Percentiles rank a stretch among this genome's conserved stretches.
Conservation (phyloP, 1,284 basidiomycete genomes). For the Cerioporus squamosus region DNA sequence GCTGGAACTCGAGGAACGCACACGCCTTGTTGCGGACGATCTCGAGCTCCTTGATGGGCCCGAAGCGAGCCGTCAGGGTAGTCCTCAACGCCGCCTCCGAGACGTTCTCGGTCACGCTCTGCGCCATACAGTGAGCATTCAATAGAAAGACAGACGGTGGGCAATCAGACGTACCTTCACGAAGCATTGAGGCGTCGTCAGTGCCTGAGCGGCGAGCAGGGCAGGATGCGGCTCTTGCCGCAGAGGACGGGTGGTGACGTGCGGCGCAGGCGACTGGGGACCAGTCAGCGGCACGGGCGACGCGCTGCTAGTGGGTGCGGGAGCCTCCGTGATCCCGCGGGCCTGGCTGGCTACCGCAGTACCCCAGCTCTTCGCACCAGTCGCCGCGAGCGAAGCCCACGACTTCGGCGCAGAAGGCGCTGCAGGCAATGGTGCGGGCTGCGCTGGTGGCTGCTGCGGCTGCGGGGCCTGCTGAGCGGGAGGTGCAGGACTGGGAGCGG, state of each 20-base stretch:
- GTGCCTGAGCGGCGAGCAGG: conserved; percentile 58
- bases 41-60: conserved; percentile 87
- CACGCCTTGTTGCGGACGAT: conserved; percentile 89
- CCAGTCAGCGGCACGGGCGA: conserved; percentile 50
- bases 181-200: conserved; percentile 81
- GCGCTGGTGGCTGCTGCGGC: conserved; percentile 30
- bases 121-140: conserved; percentile 9
- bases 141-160: neutral
- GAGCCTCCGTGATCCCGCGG: conserved; percentile 70
- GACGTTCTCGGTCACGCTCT: conserved; percentile 81
- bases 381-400: conserved; percentile 91
- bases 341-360: conserved; percentile 74
- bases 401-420: conserved; percentile 65
- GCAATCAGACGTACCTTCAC: conserved; percentile 69
- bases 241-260: conserved; percentile 38
- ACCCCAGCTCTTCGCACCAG: conserved; percentile 82
- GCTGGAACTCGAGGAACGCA: conserved; percentile 91
- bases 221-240: conserved; percentile 47
- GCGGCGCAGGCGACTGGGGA: conserved; percentile 54
- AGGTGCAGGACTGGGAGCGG: conserved; percentile 38
- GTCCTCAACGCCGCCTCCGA: conserved; percentile 61
- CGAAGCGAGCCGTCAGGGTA: conserved; percentile 75
- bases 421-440: conserved; percentile 27
- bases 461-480: conserved; percentile 42
- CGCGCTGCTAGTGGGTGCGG: conserved; percentile 42